phyloP scores from a whole-genome alignment of 345 rosid genomes.

The Sisymbrium altissimum region DNA sequence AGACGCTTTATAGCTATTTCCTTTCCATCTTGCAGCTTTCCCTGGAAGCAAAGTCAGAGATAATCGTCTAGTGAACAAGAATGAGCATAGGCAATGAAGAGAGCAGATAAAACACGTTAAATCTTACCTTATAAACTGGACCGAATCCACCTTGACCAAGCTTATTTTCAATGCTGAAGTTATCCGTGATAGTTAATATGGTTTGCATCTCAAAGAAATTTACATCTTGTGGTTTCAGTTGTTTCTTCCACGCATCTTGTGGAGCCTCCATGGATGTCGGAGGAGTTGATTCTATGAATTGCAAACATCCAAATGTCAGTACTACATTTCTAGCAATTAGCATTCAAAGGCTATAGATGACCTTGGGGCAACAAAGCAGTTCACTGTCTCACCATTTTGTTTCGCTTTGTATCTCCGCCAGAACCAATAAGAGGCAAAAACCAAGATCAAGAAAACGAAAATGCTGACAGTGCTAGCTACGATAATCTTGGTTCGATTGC shows the following conservation, averaged over 20 bases:
- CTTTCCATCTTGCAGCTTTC: constrained; percentile 31
- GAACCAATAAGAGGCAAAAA: constrained; percentile 8
- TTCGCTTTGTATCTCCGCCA: constrained; percentile 16
- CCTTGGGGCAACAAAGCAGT: not conserved
- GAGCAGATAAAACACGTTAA: not conserved
- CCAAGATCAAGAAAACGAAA: constrained; percentile 8
- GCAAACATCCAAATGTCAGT: constrained; percentile 5
- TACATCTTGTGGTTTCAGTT: constrained; percentile 27
- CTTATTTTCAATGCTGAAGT: constrained; percentile 31
- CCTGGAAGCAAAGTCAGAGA: constrained; percentile 20
- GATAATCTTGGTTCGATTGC: constrained; percentile 26
- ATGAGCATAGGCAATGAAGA: not conserved
- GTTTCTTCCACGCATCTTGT: constrained; percentile 24
- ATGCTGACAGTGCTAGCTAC: constrained; percentile 20
- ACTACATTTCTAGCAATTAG: not conserved
- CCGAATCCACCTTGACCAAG: constrained; percentile 40
- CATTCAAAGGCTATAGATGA: not conserved
- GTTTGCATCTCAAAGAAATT: constrained; percentile 30
- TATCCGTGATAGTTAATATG: constrained; percentile 25
- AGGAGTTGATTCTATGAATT: constrained; percentile 11
- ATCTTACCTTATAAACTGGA: constrained; percentile 32
- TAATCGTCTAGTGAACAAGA: not conserved
- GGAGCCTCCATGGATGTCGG: not conserved
- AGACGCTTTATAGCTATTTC: constrained; percentile 37
- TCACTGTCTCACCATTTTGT: constrained; percentile 21